Conservation (phyloP, 73 alveolate species). For the Blepharisma japonicum region DNA sequence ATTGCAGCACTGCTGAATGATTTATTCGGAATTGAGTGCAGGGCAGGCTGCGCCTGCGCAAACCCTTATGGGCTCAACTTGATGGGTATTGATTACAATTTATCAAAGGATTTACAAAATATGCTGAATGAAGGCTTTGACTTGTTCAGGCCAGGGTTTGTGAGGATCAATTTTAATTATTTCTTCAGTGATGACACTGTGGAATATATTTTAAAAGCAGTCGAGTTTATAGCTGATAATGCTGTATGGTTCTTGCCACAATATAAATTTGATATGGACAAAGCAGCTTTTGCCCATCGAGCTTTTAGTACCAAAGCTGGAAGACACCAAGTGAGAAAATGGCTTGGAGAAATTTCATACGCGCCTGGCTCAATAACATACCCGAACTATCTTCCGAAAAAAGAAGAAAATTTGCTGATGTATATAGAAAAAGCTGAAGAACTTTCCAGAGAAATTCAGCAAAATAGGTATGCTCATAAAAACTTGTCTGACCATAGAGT, state of each 20-base stretch:
- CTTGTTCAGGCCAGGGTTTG: conserved; percentile 87
- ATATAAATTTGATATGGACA: conserved; percentile 55
- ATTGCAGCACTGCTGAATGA: conserved; percentile 86
- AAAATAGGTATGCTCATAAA: conserved; percentile 46
- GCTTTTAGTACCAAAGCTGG: conserved; percentile 37
- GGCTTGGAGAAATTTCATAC: conserved; percentile 51
- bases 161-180: conserved; percentile 79
- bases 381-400: neutral
- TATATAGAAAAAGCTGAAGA: conserved; percentile 38
- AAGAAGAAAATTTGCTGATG: neutral
- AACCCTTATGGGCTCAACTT: conserved; percentile 78
- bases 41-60: conserved; percentile 96
- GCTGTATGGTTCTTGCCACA: conserved; percentile 76
- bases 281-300: conserved; percentile 3
- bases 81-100: conserved; percentile 58
- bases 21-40: conserved; percentile 84
- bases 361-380: conserved; percentile 38
- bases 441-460: conserved; percentile 36
- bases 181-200: conserved; percentile 66
- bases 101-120: conserved; percentile 53
- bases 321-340: conserved; percentile 35
- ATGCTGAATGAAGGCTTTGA: conserved; percentile 78
- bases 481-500: conserved; percentile 44
- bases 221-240: conserved; percentile 70
- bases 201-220: conserved; percentile 73